These are phyloP conservation scores for Tardiomyces digboiensis DNA, from an alignment of 1,139 yeast species.

Conservation along the genomic window DNA sequence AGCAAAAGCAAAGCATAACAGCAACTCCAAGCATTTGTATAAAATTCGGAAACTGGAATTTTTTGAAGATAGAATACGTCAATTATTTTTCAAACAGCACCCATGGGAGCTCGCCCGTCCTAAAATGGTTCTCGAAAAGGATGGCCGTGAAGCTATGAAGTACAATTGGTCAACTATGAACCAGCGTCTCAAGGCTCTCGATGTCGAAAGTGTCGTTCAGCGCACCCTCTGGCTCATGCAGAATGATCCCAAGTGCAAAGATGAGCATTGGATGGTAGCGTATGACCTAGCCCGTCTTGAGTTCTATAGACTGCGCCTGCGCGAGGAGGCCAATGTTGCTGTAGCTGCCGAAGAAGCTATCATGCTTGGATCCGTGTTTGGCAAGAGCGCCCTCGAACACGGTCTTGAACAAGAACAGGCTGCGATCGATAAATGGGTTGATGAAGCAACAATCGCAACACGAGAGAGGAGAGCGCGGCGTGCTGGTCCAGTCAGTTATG, in stretches of 20 bases:
- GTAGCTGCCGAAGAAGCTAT: constrained; percentile 76
- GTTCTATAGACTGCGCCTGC: constrained; percentile 77
- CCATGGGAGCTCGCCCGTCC: constrained; percentile 99
- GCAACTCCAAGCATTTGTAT: constrained; percentile 32
- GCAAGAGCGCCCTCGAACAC: constrained; percentile 48
- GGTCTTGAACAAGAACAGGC: constrained; percentile 68
- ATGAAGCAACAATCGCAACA: constrained; percentile 41
- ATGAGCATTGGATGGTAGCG: constrained; percentile 45
- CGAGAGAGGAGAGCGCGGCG: constrained; percentile 10
- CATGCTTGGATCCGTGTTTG: constrained; percentile 76
- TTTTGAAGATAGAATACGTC: constrained; percentile 77
- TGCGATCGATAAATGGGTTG: constrained; percentile 63
- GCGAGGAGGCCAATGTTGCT: constrained; percentile 66
- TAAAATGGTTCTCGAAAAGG: constrained; percentile 71
- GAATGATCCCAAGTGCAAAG: constrained; percentile 21
- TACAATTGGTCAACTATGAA: constrained; percentile 73
- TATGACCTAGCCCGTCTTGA: constrained; percentile 84
- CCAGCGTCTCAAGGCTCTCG: constrained; percentile 66
- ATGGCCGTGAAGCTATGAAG: constrained; percentile 41
- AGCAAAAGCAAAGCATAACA: constrained; percentile 7
- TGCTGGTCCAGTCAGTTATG: not conserved
- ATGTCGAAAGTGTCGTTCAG: constrained; percentile 93
- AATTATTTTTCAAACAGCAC: constrained; percentile 79
- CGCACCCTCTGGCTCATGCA: constrained; percentile 67
- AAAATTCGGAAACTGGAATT: constrained; percentile 56